Base-by-base conservation (phyloP, 805 yeast genomes). In the Cyberlindnera saturnus region DNA sequence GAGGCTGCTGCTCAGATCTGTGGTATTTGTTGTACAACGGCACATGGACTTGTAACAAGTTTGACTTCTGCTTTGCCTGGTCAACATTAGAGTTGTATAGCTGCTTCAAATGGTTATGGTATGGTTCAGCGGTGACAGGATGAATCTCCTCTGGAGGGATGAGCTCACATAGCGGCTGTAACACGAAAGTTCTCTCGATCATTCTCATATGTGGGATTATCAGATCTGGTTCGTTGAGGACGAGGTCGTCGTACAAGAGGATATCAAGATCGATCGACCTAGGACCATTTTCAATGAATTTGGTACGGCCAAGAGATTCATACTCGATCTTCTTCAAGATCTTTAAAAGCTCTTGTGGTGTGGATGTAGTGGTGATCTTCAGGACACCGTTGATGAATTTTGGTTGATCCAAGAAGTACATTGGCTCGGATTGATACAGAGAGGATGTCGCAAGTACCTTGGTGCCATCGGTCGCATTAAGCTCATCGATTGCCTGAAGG, bases 231-330 rank as follows among this genome's bases (percentile, higher is more conserved):
- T 74, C 66, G 59, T 82, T 82, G 36, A 84, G 47, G 9, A 80
- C 69, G 17, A 74, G 49, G 32, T 71, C 69, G 29, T 57, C 57
- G 59, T 79, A 91, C 18, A 91, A 64, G 13, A 91, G 52, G 13
- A 93, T 86, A 63, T 93, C 99, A 39, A 93, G 70, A 58, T 93
- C 99, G 41, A 93, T 85, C 11, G 86, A 67, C 45, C 99, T 71
- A 8, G 99, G 99, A 0, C 99, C 96, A 60, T 93, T 93, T 13
- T 85, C 90, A 51, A 87, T 73, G 35, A 79, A 65, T 60, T 93
- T 93, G 18, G 82, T 81, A 35, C 99, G 69, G 5, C 75, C 69
- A 31, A 90, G 67, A 13, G 73, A 74, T 7, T 78, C 69, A 54
- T 87, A 87, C 62, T 93, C 99, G 36, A 93, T 83, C 20, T 73